Conservation (phyloP, 2,329 filamentous ascomycete species). For the Alternaria angustiovoidea region DNA sequence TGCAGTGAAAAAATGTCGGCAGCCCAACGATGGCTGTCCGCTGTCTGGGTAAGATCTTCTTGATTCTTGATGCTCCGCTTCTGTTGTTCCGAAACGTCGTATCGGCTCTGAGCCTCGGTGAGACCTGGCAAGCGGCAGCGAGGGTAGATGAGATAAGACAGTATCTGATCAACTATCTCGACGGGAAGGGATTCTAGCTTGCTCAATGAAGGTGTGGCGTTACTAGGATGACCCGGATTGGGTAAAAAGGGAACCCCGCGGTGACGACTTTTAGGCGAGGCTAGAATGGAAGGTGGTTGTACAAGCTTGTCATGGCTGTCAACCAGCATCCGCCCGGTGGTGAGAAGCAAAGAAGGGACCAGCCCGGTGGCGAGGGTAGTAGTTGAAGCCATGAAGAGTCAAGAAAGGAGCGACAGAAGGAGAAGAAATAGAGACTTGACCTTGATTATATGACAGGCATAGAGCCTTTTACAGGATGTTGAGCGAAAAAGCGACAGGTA, state of each 20-base stretch:
- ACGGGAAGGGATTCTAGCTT: slow-evolving; percentile 36
- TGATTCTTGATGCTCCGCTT: slow-evolving; percentile 30
- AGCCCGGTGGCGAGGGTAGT: slow-evolving; percentile 7
- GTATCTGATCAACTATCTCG: slow-evolving; percentile 40
- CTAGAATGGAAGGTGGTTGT: slow-evolving; percentile 7
- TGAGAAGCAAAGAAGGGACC: slow-evolving; percentile 5
- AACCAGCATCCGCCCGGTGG: neutral
- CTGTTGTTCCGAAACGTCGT: slow-evolving; percentile 24
- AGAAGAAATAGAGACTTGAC: neutral
- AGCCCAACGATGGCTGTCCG: slow-evolving; percentile 38
- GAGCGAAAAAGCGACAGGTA: slow-evolving; percentile 29
- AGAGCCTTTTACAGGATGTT: slow-evolving; percentile 13
- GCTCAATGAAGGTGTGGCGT: slow-evolving; percentile 14
- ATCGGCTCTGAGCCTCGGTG: slow-evolving; percentile 37
- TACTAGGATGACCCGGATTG: neutral
- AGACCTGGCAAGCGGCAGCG: slow-evolving; percentile 41
- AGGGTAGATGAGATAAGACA: slow-evolving; percentile 40
- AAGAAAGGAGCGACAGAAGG: neutral
- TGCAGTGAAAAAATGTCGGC: slow-evolving; percentile 39
- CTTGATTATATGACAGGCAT: neutral
- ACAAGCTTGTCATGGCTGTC: slow-evolving; percentile 7
- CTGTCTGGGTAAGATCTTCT: slow-evolving; percentile 30
- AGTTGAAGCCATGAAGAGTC: slow-evolving; percentile 8
- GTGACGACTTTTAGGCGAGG: neutral
- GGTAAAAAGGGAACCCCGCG: neutral